These are phyloP conservation scores for Gossypium rotundifolium DNA, from an alignment of 345 rosid species.

Conservation along the genomic window DNA sequence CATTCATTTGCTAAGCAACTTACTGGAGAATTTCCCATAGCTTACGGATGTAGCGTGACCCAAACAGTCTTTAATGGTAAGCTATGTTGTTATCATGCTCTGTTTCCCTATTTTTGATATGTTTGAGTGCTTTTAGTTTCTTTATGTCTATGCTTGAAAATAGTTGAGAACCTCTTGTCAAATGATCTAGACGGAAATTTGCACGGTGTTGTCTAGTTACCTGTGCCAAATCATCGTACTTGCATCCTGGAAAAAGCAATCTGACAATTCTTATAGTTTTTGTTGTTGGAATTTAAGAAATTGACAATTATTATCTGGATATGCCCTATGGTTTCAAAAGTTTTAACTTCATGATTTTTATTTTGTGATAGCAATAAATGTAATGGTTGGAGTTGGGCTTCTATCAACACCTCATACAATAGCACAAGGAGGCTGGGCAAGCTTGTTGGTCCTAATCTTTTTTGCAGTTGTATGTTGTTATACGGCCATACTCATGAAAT, in stretches of 20 bases:
- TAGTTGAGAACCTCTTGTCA: too few species aligned
- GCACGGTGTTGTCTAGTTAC: too few species aligned
- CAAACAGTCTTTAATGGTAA: constrained; percentile 88
- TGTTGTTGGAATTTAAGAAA: background rate
- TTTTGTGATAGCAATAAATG: constrained; percentile 54
- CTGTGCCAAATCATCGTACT: too few species aligned
- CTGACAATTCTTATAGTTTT: too few species aligned
- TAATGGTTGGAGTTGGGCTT: constrained; percentile 91
- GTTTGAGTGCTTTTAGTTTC: too few species aligned
- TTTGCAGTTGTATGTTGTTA: constrained; percentile 69
- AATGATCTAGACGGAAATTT: too few species aligned
- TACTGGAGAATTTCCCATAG: constrained; percentile 55
- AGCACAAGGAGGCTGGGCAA: constrained; percentile 79
- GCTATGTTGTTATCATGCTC: background rate
- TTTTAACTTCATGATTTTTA: background rate
- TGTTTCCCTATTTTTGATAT: background rate
- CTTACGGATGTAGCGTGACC: constrained; percentile 70
- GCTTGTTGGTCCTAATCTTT: constrained; percentile 47
- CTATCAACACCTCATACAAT: constrained; percentile 78
- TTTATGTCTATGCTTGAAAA: too few species aligned
- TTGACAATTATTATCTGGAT: background rate
- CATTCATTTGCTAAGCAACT: constrained; percentile 42
- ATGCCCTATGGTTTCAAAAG: background rate
- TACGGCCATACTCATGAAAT: constrained; percentile 76
- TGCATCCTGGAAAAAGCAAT: too few species aligned